phyloP scores from a whole-genome alignment of 2,329 filamentous ascomycete genomes.

The Pseudogymnoascus sp. region DNA sequence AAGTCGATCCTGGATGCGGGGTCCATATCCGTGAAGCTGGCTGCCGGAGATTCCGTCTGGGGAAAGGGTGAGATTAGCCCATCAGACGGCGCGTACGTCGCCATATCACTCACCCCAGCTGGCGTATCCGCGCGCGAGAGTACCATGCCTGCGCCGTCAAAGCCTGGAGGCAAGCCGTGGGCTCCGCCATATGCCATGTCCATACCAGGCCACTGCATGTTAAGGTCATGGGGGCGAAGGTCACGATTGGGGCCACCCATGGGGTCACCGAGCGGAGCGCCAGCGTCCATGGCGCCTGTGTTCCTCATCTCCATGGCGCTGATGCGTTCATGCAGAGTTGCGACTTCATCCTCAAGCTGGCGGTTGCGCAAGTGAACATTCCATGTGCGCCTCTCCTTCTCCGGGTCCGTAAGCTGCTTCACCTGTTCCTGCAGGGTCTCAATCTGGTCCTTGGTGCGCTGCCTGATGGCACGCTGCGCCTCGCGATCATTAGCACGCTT shows the following conservation, averaged over 20 bases:
- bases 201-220: neutral
- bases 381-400: neutral
- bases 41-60: neutral
- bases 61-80: neutral
- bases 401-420: constrained; percentile 51
- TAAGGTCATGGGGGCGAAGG: neutral
- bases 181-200: neutral
- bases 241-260: neutral
- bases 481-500: constrained; percentile 90
- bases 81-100: neutral
- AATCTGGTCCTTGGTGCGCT: constrained; percentile 80
- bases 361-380: neutral
- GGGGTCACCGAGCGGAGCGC: neutral
- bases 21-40: neutral
- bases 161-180: neutral
- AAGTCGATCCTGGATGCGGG: neutral
- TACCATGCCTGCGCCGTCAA: neutral
- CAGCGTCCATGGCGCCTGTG: neutral
- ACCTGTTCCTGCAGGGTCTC: constrained; percentile 70
- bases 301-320: neutral
- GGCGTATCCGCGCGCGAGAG: neutral
- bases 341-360: neutral
- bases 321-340: neutral
- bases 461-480: constrained; percentile 79
- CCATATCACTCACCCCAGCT: neutral